Base-by-base conservation (phyloP, 768 basidiomycete genomes). In the Wakefieldia striispora region DNA sequence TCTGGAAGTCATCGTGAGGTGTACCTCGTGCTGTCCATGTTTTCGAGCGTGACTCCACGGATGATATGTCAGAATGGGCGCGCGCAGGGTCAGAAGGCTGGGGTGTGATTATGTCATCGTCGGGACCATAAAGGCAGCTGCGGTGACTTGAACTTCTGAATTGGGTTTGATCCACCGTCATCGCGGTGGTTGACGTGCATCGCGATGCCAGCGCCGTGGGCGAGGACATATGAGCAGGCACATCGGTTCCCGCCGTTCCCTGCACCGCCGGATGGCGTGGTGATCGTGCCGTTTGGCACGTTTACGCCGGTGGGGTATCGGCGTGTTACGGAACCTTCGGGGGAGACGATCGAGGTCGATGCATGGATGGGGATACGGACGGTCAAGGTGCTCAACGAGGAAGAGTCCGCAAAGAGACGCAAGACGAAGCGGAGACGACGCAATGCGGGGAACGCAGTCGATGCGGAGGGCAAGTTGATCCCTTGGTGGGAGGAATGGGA, bases 181-280 rank as follows among this genome's bases (percentile, higher is more conserved):
- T n/a, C n/a, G n/a, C n/a, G n/a, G n/a, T n/a, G n/a, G n/a, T n/a
- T n/a, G n/a, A n/a, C n/a, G n/a, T n/a, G n/a, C n/a, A n/a, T n/a
- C n/a, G n/a, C n/a, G n/a, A n/a, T n/a, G n/a, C n/a, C n/a, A n/a
- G n/a, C n/a, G 8, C 12, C 29, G 20, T 20, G 21, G 36, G 21
- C 31, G 10, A 21, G 10, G 7, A 26, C 27, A 33, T 17, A 47
- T 21, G 45, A 49, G 1, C 19, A 40, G 3, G 0, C 37, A 19
- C 40, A 36, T 13, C 39, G 3, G 10, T 80, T 79, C 49, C 79
- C 79, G 1, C 79, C 80, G 0, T 82, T 80, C 55, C 80, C 80
- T 7, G 13, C 38, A 2, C 40, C 54, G 0, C 77, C 78, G 0
- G 56, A 60, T 6, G 78, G 74, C 16, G 71, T 74, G 17, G 51